These are phyloP conservation scores for Eragrostis curvula DNA, from an alignment of 176 grass and related monocot species.

Conservation along the genomic window DNA sequence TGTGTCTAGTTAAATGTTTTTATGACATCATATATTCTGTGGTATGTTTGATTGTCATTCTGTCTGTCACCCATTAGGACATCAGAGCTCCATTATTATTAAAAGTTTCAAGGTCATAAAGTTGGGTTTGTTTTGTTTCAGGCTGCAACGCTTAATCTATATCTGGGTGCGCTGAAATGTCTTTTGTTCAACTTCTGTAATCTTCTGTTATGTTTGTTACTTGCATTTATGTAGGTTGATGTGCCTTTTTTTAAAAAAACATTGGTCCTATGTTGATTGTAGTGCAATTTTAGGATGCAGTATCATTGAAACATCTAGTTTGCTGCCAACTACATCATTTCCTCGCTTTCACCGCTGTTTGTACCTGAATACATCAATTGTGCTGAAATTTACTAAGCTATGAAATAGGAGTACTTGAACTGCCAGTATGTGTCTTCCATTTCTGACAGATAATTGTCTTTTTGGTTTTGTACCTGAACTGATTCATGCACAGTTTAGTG, in stretches of 20 bases:
- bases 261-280: background rate
- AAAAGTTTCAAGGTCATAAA: background rate
- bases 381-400: background rate
- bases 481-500: background rate
- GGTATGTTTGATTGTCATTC: background rate
- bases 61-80: background rate
- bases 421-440: background rate
- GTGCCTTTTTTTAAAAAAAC: background rate
- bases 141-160: background rate
- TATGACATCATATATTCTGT: background rate
- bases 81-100: background rate
- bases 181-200: background rate
- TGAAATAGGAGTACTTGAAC: background rate
- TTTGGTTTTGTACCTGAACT: background rate
- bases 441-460: background rate
- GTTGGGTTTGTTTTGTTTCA: background rate
- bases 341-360: background rate
- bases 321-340: background rate
- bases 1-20: conserved; percentile 7
- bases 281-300: background rate
- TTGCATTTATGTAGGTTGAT: background rate
- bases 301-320: background rate
- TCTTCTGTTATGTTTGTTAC: background rate
- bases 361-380: background rate
- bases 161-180: background rate